Evolutionary conservation across 805 yeast genomes (phyloP).

Genomic region (Spathaspora boniae): DNA sequence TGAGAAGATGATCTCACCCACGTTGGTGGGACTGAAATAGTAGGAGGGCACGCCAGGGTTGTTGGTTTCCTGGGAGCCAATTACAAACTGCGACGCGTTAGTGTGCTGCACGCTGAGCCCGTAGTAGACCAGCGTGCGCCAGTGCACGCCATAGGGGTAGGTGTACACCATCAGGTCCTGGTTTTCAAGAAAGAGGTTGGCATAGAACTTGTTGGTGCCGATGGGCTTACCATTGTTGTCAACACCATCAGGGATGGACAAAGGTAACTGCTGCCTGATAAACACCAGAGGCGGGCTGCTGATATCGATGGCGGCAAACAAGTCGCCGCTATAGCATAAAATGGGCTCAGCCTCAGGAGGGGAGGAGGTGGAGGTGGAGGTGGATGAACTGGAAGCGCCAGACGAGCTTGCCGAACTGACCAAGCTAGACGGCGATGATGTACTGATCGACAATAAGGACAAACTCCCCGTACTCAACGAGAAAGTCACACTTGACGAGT

Average conservation of each 20-base stretch:
- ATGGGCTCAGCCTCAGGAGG: conserved; percentile 4
- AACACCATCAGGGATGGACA: conserved; percentile 47
- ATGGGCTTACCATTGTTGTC: conserved; percentile 40
- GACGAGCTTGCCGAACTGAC: conserved; percentile 2
- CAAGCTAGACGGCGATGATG: conserved; percentile 7
- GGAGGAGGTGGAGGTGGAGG: conserved; percentile 3
- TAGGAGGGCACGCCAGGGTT: conserved; percentile 41
- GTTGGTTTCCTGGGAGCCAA: conserved; percentile 45
- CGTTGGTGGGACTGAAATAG: conserved; percentile 54
- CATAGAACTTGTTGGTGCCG: conserved; percentile 76
- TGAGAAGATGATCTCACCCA: conserved; percentile 54
- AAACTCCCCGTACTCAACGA: no score
- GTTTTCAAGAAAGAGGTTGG: conserved; percentile 51
- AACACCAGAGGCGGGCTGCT: conserved; percentile 36
- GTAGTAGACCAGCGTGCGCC: conserved; percentile 39
- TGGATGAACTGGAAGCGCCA: conserved; percentile 4
- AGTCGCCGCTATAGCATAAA: conserved; percentile 27
- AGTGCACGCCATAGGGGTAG: conserved; percentile 66
- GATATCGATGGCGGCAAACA: conserved; percentile 47
- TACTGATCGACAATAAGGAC: no score
- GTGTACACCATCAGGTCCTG: conserved; percentile 57
- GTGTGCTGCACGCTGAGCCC: conserved; percentile 67
- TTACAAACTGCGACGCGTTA: conserved; percentile 37
- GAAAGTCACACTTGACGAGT: no score
- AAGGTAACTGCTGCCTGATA: conserved; percentile 41